These are phyloP conservation scores for Chaetomiaceae sp. DNA, from an alignment of 2,329 filamentous ascomycete species.

Conservation along the genomic window DNA sequence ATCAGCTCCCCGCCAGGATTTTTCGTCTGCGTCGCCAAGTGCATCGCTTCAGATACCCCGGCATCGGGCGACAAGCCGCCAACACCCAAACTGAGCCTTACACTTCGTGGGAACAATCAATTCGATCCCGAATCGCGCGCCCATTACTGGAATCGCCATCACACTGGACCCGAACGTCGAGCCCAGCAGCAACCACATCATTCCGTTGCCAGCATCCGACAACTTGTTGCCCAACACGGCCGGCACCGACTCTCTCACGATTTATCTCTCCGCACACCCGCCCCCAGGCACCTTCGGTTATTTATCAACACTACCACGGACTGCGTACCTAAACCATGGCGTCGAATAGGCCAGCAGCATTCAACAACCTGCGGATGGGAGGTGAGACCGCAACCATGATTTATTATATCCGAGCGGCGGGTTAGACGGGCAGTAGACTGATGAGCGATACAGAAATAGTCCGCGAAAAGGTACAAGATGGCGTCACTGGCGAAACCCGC, in stretches of 20 bases:
- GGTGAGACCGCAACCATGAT: slow-evolving; percentile 58
- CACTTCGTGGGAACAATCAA: slow-evolving; percentile 10
- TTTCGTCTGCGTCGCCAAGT: slow-evolving; percentile 23
- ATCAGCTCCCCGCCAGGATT: slow-evolving; percentile 19
- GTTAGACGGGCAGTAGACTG: slow-evolving; percentile 15
- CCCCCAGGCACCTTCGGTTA: slow-evolving; percentile 14
- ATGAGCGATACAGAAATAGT: slow-evolving; percentile 70
- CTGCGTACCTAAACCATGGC: slow-evolving; percentile 57
- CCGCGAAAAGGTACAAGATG: slow-evolving; percentile 98
- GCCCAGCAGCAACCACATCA: slow-evolving; percentile 14
- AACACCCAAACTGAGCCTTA: slow-evolving; percentile 14
- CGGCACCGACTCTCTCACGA: slow-evolving; percentile 24
- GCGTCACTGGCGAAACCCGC: slow-evolving; percentile 90
- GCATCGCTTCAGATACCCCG: slow-evolving; percentile 18
- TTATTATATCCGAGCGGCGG: neutral
- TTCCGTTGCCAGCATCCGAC: slow-evolving; percentile 15
- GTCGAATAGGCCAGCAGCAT: slow-evolving; percentile 86
- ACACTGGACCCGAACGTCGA: slow-evolving; percentile 16
- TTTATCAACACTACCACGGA: slow-evolving; percentile 28
- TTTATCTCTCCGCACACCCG: slow-evolving; percentile 23
- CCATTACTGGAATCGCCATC: slow-evolving; percentile 3
- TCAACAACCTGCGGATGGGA: slow-evolving; percentile 88
- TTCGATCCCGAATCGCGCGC: slow-evolving; percentile 11
- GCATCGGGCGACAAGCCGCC: slow-evolving; percentile 16
- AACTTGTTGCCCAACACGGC: slow-evolving; percentile 34